Evolutionary conservation across 2,329 filamentous ascomycete genomes (phyloP), one percentile per base, ranked within the genome.

Genomic region (Exserohilum rostratum): DNA sequence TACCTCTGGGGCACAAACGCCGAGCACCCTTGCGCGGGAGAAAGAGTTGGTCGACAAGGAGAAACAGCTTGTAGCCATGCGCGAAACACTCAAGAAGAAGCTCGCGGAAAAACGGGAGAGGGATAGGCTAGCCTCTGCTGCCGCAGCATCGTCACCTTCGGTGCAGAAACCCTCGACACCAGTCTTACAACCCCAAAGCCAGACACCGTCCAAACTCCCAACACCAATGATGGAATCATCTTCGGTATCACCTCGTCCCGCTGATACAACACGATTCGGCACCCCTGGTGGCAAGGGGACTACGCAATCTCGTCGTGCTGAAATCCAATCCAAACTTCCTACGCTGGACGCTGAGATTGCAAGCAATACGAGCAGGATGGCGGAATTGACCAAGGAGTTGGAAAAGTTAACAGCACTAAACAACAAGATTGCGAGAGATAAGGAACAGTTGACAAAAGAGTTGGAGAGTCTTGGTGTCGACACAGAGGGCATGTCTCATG

Each of bases 311-410:
- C 75, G 79, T 22, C 79, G 79, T 58, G 75, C 76, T 52, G 79
- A 82, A 35, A 79, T 83, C n/a, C 75, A 82, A 60, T 76, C 77
- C 18, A 78, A 76, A 10, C 67, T 82, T 42, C 77, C 80, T 35
- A 71, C 73, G 12, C 62, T 81, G 22, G 78, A 83, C 44, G 76
- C 76, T 22, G 79, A 80, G 53, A 72, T 83, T 11, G 71, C 69
- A 12, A 69, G 46, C 27, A 74, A 71, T 50, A 71, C 60, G 64
- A 78, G 60, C 59, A 78, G 66, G 37, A 62, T 77, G 57, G 75
- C 76, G 15, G 70, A 73, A 40, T 58, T 83, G 5, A 56, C 77
- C 10, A 72, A 73, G 27, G 79, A 84, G 56, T 78, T 83, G 46
- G 75, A 77, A 7, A 75, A 77, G 46, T 66, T 78, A 6, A 69